phyloP scores from a whole-genome alignment of 108 stramenopile genomes.

The Nitzschia sp. region DNA sequence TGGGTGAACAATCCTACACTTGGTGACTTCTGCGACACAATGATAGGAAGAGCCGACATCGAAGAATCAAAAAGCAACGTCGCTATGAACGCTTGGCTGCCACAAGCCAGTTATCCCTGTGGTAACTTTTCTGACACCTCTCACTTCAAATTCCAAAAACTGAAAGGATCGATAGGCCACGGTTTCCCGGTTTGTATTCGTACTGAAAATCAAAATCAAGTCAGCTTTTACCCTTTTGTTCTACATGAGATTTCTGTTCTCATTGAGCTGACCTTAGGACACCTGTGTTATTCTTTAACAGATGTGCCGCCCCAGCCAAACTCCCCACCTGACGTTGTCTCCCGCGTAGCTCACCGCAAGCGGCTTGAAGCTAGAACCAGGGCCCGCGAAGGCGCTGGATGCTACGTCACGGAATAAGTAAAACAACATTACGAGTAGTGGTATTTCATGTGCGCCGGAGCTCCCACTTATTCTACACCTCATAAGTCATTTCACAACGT shows the following conservation, averaged over 20 bases:
- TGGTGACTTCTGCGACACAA: slow-evolving; percentile 96
- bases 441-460: slow-evolving; percentile 92
- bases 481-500: slow-evolving; percentile 97
- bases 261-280: slow-evolving; percentile 97
- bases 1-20: slow-evolving; percentile 98
- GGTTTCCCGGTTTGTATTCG: slow-evolving; percentile 95
- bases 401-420: slow-evolving; percentile 93
- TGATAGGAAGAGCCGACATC: slow-evolving; percentile 96
- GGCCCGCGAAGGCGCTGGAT: slow-evolving; percentile 79
- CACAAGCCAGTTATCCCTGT: slow-evolving; percentile 98
- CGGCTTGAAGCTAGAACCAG: slow-evolving; percentile 79
- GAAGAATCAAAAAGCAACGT: slow-evolving; percentile 95
- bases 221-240: slow-evolving; percentile 87
- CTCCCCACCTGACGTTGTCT: slow-evolving; percentile 95
- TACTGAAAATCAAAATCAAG: slow-evolving; percentile 98
- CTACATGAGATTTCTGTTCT: slow-evolving; percentile 95
- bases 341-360: slow-evolving; percentile 77
- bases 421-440: slow-evolving; percentile 97
- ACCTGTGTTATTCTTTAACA: slow-evolving; percentile 86
- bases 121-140: slow-evolving; percentile 99
- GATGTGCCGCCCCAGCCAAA: slow-evolving; percentile 97
- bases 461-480: slow-evolving; percentile 98
- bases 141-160: slow-evolving; percentile 93
- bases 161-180: slow-evolving; percentile 98
- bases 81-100: slow-evolving; percentile 89